These are phyloP conservation scores for Begonia loranthoides DNA, from an alignment of 306 rosid genomes.

Conservation along the genomic window DNA sequence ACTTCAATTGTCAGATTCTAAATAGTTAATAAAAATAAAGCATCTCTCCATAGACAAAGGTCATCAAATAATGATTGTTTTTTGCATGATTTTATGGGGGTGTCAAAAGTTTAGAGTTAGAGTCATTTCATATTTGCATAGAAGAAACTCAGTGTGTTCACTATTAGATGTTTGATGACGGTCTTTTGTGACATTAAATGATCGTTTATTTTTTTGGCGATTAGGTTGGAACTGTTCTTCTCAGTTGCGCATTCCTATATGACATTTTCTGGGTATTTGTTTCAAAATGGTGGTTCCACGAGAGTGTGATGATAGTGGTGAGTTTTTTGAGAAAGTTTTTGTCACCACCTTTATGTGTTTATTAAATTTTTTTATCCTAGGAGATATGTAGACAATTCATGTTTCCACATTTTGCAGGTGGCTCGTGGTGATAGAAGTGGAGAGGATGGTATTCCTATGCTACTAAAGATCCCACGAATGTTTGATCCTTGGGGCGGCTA, in stretches of 20 bases:
- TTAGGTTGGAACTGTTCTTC: slow-evolving; percentile 99
- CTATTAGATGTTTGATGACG: not conserved
- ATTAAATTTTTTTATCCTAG: no score
- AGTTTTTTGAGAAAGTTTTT: slow-evolving; percentile 16
- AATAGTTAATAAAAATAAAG: no score
- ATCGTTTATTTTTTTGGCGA: slow-evolving; percentile 1
- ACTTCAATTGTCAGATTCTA: no score
- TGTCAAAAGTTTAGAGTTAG: no score
- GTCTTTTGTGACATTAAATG: not conserved
- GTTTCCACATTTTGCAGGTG: slow-evolving; percentile 34
- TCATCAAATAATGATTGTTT: no score
- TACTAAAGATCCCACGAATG: slow-evolving; percentile 89
- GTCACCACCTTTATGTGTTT: no score
- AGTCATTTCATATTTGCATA: no score
- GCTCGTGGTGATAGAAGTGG: slow-evolving; percentile 99
- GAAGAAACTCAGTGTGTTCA: no score
- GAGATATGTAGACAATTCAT: no score
- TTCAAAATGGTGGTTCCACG: slow-evolving; percentile 93
- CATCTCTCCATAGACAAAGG: no score
- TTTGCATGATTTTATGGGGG: no score
- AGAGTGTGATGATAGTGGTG: slow-evolving; percentile 99
- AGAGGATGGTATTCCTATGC: slow-evolving; percentile 98
- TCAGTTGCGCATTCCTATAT: slow-evolving; percentile 83
- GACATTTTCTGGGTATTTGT: slow-evolving; percentile 98
- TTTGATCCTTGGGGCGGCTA: slow-evolving; percentile 99